A percentile compares a stretch with the other conserved stretches of the same genome.
Evolutionary conservation across 2,329 filamentous ascomycete species (phyloP).

Genomic region (Scytalidium sp.): DNA sequence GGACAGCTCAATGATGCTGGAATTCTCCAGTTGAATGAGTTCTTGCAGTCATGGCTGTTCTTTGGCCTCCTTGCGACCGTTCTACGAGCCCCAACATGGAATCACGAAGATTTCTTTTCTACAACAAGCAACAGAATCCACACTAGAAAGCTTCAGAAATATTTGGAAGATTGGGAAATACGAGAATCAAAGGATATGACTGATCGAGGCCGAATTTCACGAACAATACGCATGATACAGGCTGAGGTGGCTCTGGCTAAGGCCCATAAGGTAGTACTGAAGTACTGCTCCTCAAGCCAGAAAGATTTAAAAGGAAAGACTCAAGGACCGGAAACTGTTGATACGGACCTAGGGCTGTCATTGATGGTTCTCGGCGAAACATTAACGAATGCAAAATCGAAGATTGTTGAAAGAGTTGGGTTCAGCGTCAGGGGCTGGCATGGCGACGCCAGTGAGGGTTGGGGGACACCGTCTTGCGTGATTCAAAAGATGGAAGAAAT

Average conservation of each 20-base stretch:
- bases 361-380: constrained; percentile 6
- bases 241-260: constrained; percentile 3
- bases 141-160: not conserved
- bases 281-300: constrained; percentile 1
- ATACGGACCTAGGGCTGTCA: not conserved
- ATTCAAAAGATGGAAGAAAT: not conserved
- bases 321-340: not conserved
- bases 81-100: not conserved
- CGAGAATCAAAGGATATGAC: not conserved
- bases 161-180: not conserved
- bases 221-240: constrained; percentile 1
- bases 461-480: constrained; percentile 3
- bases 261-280: not conserved
- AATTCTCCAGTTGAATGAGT: no score
- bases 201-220: no score
- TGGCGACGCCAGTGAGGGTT: constrained; percentile 4
- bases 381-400: no score
- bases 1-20: no score
- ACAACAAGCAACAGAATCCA: not conserved
- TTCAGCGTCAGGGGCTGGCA: constrained; percentile 5
- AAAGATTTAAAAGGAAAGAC: no score
- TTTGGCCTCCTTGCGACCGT: constrained; percentile 3
- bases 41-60: constrained; percentile 8
- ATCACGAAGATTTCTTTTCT: not conserved
- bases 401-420: constrained; percentile 1